phyloP scores from a whole-genome alignment of 768 basidiomycete species.

The Macrocybe gigantea region DNA sequence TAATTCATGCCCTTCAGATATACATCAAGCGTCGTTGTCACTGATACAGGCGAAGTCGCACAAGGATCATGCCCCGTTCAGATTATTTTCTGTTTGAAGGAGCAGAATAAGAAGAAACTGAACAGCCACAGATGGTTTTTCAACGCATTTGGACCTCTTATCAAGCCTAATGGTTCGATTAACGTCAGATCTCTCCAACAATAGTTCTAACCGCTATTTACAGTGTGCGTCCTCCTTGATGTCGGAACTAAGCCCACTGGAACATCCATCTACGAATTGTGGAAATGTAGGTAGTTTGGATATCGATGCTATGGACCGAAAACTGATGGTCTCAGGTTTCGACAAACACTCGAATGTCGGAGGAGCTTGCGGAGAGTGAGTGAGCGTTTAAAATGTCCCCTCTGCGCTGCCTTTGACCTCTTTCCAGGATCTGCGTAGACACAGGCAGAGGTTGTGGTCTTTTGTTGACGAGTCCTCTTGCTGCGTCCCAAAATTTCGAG shows the following conservation, averaged over 20 bases:
- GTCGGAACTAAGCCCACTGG: slow-evolving; percentile 95
- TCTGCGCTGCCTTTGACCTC: background rate
- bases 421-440: slow-evolving; percentile 71
- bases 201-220: background rate
- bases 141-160: slow-evolving; percentile 87
- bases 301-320: background rate
- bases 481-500: slow-evolving; percentile 96
- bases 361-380: slow-evolving; percentile 92
- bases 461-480: slow-evolving; percentile 67
- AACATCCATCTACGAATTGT: slow-evolving; percentile 93
- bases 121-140: slow-evolving; percentile 98
- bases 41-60: slow-evolving; percentile 75
- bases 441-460: slow-evolving; percentile 68
- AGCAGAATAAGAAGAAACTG: slow-evolving; percentile 96
- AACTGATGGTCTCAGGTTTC: slow-evolving; percentile 43
- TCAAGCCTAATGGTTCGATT: slow-evolving; percentile 70
- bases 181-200: slow-evolving; percentile 2
- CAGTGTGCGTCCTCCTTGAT: slow-evolving; percentile 87
- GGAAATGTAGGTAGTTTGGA: slow-evolving; percentile 62
- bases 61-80: slow-evolving; percentile 76
- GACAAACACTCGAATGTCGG: slow-evolving; percentile 83
- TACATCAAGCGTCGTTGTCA: slow-evolving; percentile 73
- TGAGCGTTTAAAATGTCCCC: background rate
- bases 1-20: slow-evolving; percentile 37
- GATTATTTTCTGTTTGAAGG: slow-evolving; percentile 87